Evolutionary conservation across 2,329 filamentous ascomycete genomes (phyloP), one percentile per base, ranked within the genome.

Genomic region (Fusarium beomiforme): DNA sequence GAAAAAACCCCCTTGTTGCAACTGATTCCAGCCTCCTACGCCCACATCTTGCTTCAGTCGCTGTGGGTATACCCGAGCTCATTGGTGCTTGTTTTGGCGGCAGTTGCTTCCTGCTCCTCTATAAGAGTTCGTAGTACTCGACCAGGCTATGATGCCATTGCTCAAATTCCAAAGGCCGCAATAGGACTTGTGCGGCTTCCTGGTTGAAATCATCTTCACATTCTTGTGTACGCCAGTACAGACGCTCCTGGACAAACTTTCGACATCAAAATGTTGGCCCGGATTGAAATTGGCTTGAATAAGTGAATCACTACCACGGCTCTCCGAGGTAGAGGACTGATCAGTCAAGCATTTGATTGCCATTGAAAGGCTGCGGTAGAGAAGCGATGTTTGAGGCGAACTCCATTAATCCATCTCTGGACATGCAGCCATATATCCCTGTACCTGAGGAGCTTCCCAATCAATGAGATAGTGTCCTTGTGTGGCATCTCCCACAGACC

Each of bases 351-450:
- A 23, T 11, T 49, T 13, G 10, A 49, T 3, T 23, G 46, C n/a
- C 11, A 21, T 49, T 8, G 26, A 49, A n/a, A 33, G 16, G 66
- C 53, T 4, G 53, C 10, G 1, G 63, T 57, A 17, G 66, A 67
- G 34, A 69, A 69, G 6, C 43, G 63, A 31, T n/a, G 34, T 11
- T 53, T 61, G n/a, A 56, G 13, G 9, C 58, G 63, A 21, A 46
- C 42, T 19, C 43, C 34, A 7, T 16, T 1, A 8, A 7, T 14
- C 33, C 33, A 34, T 14, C 16, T 7, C 8, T 34, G 33, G 16
- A 34, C 16, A 14, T 34, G 33, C 14, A 16, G 13, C 33, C 14
- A 34, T 8, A 36, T 16, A 11, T 26, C 5, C 8, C 16, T 31
- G 19, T 62, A 43, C 9, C 33, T 11, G 12, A 50, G 16, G 10